A percentile compares a stretch with the other conserved stretches of the same genome.
Evolutionary conservation across 139 green algal genomes (phyloP).

Genomic region (Chlamydomonas incerta): DNA sequence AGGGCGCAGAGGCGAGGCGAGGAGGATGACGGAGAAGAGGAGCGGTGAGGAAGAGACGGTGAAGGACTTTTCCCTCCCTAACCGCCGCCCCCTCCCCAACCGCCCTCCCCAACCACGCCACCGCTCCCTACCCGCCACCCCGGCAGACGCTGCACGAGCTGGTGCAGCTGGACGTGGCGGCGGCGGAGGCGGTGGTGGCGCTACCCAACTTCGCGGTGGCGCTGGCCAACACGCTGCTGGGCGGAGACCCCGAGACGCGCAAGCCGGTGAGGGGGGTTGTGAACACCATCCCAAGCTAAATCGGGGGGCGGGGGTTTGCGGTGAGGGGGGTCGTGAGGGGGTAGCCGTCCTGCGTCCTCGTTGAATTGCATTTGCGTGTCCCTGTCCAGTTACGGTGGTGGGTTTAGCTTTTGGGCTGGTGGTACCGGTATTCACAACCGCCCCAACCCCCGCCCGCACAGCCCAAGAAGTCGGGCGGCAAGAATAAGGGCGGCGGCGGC

Average conservation of each 20-base stretch:
- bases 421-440: no score
- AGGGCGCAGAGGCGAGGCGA: no score
- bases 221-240: slow-evolving; percentile 29
- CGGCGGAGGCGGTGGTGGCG: background rate
- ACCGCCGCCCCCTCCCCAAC: no score
- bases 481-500: background rate
- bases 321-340: background rate
- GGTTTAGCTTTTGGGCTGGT: no score
- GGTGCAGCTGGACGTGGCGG: background rate
- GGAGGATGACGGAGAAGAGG: no score
- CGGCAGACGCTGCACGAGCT: slow-evolving; percentile 9
- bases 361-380: no score
- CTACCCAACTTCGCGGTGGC: slow-evolving; percentile 36
- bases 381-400: no score
- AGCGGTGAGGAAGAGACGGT: no score
- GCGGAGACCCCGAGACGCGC: slow-evolving; percentile 17
- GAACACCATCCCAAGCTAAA: no score
- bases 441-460: no score
- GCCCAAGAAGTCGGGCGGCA: background rate
- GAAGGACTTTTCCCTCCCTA: background rate
- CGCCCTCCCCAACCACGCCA: background rate
- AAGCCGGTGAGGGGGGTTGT: slow-evolving; percentile 4
- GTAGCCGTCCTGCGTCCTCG: no score
- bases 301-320: background rate
- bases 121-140: background rate